phyloP scores from a whole-genome alignment of 1,139 yeast species.

The Pneumocystis sp. region DNA sequence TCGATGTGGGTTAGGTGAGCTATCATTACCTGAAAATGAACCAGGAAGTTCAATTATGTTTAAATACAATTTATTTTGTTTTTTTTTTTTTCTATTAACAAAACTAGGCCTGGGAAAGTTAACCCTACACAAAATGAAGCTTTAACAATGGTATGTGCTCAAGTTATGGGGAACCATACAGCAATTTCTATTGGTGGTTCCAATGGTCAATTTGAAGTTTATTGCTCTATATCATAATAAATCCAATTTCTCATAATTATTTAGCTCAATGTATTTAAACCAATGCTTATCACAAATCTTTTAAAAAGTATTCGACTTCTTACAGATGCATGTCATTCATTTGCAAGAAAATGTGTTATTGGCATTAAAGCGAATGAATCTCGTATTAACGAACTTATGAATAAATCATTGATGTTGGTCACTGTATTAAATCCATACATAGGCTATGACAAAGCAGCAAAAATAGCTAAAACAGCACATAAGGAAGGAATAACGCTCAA shows the following conservation, averaged over 20 bases:
- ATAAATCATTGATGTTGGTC: conserved; percentile 93
- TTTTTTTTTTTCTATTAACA: background rate
- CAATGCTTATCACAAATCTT: conserved; percentile 82
- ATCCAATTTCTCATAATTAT: background rate
- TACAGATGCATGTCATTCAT: conserved; percentile 78
- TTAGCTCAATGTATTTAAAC: conserved; percentile 78
- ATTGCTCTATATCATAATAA: background rate
- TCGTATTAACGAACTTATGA: conserved; percentile 71
- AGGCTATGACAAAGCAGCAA: conserved; percentile 93
- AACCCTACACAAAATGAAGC: conserved; percentile 99
- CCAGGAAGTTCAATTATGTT: conserved; percentile 53
- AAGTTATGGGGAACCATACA: conserved; percentile 92
- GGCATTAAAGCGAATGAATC: conserved; percentile 83
- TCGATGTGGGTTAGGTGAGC: conserved; percentile 97
- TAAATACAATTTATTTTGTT: background rate
- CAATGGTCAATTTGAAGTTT: conserved; percentile 83
- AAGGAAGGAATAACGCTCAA: conserved; percentile 92
- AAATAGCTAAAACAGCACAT: conserved; percentile 97
- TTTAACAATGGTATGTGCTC: conserved; percentile 92
- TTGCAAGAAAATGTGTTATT: conserved; percentile 86
- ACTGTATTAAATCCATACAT: conserved; percentile 97
- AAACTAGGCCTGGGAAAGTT: conserved; percentile 98
- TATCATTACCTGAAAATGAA: conserved; percentile 89
- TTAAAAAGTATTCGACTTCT: conserved; percentile 72
- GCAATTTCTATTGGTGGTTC: conserved; percentile 96